Evolutionary conservation across 164 flowering plant genomes (phyloP).

Genomic region (Aristolochia californica): DNA sequence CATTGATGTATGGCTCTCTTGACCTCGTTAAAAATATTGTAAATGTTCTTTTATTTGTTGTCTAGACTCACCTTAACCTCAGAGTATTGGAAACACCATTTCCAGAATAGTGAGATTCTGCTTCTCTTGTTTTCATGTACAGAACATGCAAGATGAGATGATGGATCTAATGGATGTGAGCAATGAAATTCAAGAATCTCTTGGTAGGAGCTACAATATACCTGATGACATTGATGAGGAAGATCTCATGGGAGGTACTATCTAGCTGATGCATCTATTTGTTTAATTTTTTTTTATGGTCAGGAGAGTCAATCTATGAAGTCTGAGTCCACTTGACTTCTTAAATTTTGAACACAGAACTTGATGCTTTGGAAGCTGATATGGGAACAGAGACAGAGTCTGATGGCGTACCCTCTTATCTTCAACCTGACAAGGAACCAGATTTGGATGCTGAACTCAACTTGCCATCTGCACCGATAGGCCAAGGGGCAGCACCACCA

Average conservation of each 20-base stretch:
- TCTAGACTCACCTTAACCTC: no score
- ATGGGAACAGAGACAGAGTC: slow-evolving; percentile 82
- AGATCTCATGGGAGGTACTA: slow-evolving; percentile 89
- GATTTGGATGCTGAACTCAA: slow-evolving; percentile 70
- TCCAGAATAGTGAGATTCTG: background rate
- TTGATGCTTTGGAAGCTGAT: slow-evolving; percentile 95
- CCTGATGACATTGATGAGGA: slow-evolving; percentile 99
- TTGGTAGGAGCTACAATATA: slow-evolving; percentile 87
- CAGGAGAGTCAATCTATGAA: background rate
- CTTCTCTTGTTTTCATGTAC: slow-evolving; percentile 1
- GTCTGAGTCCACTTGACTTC: background rate
- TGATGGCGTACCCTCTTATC: slow-evolving; percentile 78
- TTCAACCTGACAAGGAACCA: slow-evolving; percentile 74
- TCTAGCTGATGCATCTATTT: background rate
- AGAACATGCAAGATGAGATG: slow-evolving; percentile 99
- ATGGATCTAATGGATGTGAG: slow-evolving; percentile 97
- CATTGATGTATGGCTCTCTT: slow-evolving; percentile 54
- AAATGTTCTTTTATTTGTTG: no score
- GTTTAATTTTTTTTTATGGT: background rate
- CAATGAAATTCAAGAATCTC: slow-evolving; percentile 87
- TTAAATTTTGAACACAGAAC: slow-evolving; percentile 41
- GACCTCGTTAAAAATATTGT: no score
- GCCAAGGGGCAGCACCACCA: slow-evolving; percentile 45
- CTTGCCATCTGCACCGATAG: slow-evolving; percentile 83
- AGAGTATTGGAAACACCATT: no score